Conservation (phyloP, 1,139 yeast genomes). For the Geotrichum armillariae region DNA sequence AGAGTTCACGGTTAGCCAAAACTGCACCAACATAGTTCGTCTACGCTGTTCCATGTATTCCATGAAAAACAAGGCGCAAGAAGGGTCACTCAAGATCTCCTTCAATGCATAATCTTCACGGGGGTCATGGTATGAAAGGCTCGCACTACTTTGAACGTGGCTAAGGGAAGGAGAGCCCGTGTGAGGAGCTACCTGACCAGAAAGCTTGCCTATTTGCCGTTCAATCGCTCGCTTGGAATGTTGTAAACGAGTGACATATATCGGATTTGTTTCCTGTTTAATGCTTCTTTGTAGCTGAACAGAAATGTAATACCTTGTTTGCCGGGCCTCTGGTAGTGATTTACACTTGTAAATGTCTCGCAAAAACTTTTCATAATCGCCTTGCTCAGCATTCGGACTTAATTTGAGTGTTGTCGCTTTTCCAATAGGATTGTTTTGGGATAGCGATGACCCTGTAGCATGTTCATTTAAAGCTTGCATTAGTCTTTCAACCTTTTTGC, state of each 20-base stretch:
- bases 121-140: slow-evolving; percentile 29
- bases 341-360: slow-evolving; percentile 40
- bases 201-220: slow-evolving; percentile 31
- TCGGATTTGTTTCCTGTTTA: slow-evolving; percentile 26
- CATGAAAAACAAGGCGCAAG: slow-evolving; percentile 53
- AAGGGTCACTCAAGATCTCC: slow-evolving; percentile 48
- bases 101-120: slow-evolving; percentile 43
- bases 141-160: slow-evolving; percentile 13
- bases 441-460: too few relatives aligned
- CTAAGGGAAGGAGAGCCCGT: slow-evolving; percentile 4
- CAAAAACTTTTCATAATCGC: slow-evolving; percentile 48
- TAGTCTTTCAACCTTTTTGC: slow-evolving; percentile 72
- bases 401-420: too few relatives aligned
- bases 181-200: slow-evolving; percentile 28
- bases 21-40: slow-evolving; percentile 50
- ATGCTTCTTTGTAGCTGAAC: slow-evolving; percentile 40
- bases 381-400: slow-evolving; percentile 37
- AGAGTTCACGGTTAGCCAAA: slow-evolving; percentile 67
- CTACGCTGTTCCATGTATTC: slow-evolving; percentile 56
- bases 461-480: slow-evolving; percentile 72
- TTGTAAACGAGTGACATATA: slow-evolving; percentile 35
- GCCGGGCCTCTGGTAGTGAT: slow-evolving; percentile 45
- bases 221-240: slow-evolving; percentile 33
- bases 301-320: slow-evolving; percentile 45
- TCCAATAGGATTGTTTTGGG: too few relatives aligned